Evolutionary conservation across 345 rosid genomes (phyloP).

Genomic region (Eucalyptus pumila): DNA sequence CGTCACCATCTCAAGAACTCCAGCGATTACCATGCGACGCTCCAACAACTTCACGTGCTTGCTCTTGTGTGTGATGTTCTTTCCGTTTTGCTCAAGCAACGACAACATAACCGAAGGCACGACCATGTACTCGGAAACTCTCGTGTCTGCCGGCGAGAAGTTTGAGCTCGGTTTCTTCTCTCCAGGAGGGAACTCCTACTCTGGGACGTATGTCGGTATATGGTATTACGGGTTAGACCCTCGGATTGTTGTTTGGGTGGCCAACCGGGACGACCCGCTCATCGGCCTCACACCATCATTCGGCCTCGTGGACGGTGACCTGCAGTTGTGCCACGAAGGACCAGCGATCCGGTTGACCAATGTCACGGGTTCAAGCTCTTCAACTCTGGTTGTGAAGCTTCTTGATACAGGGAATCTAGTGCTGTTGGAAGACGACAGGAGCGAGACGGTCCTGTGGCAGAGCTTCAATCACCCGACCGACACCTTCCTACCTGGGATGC

Average conservation of each 20-base stretch:
- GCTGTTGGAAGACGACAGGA: background rate
- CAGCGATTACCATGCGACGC: background rate
- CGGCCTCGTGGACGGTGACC: constrained; percentile 10
- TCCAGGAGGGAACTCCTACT: background rate
- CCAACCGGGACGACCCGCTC: constrained; percentile 24
- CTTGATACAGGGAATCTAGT: constrained; percentile 18
- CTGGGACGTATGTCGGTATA: constrained; percentile 22
- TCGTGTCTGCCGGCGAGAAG: constrained; percentile 4
- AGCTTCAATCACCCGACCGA: constrained; percentile 40
- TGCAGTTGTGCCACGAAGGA: background rate
- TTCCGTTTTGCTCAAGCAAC: background rate
- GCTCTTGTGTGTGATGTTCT: background rate
- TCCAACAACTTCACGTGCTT: background rate
- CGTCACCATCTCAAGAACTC: background rate
- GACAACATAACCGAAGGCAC: background rate
- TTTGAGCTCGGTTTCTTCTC: constrained; percentile 20
- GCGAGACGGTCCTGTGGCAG: constrained; percentile 11
- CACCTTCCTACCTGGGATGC: constrained; percentile 50
- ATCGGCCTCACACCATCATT: background rate
- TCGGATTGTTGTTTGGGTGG: constrained; percentile 30
- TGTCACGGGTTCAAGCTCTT: background rate
- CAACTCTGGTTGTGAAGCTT: background rate
- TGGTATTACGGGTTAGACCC: constrained; percentile 20
- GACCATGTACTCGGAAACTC: background rate
- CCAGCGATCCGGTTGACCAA: background rate